phyloP scores from a whole-genome alignment of 2,329 filamentous ascomycete genomes.

The Pseudogymnoascus sp. region DNA sequence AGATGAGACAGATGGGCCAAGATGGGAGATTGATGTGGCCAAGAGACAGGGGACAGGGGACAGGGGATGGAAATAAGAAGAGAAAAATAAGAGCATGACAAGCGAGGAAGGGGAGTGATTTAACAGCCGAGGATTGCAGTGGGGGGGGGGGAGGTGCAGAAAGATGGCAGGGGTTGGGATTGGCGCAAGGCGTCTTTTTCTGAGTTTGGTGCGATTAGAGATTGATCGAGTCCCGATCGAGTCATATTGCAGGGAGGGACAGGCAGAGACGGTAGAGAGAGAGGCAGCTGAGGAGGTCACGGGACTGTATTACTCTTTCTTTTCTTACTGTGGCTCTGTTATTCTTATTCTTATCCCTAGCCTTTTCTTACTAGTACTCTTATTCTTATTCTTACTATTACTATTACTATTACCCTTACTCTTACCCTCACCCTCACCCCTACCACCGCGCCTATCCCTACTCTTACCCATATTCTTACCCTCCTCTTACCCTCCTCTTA shows the following conservation, averaged over 20 bases:
- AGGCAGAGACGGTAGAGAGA: not conserved
- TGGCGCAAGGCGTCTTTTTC: not conserved
- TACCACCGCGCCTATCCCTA: not conserved
- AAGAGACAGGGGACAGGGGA: not conserved
- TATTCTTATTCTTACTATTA: no score
- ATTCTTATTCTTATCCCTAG: no score
- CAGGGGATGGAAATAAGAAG: not conserved
- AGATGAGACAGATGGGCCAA: no score
- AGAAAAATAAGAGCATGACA: not conserved
- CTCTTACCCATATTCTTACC: no score
- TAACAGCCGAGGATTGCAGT: not conserved
- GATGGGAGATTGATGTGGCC: no score
- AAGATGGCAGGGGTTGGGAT: not conserved
- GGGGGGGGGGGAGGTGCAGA: no score
- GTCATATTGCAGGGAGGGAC: not conserved
- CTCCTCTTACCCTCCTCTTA: not conserved
- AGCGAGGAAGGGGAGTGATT: not conserved
- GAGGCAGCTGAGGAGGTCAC: not conserved
- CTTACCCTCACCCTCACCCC: not conserved
- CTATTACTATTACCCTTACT: not conserved
- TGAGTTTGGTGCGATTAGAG: not conserved
- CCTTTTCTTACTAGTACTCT: no score
- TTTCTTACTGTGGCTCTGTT: no score
- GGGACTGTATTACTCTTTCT: no score
- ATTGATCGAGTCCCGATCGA: not conserved